Conservation (phyloP, 2,329 filamentous ascomycete genomes). For the Arthrobotrys pseudoclavata region DNA sequence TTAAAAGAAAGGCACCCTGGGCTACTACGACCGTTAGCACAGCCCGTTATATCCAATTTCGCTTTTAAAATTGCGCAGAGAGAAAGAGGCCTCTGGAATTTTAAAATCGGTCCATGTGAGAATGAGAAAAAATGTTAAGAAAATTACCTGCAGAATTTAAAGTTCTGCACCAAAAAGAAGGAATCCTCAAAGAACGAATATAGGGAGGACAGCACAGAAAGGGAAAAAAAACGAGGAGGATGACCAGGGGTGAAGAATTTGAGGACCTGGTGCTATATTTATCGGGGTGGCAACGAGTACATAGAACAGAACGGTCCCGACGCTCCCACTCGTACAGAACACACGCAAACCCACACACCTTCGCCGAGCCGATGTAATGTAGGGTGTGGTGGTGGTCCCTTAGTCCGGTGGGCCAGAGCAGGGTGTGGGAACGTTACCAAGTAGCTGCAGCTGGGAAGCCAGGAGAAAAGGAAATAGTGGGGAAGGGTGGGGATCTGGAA, state of each 20-base stretch:
- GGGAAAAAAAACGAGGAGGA: conserved; percentile 27
- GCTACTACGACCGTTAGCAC: conserved; percentile 27
- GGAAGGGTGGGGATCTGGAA: conserved; percentile 24
- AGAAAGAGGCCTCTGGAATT: conserved; percentile 16
- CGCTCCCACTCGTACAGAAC: conserved; percentile 31
- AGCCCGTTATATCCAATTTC: conserved; percentile 39
- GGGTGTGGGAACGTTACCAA: conserved; percentile 30
- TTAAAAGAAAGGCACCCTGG: conserved; percentile 31
- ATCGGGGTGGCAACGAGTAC: conserved; percentile 46
- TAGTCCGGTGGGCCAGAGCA: conserved; percentile 27
- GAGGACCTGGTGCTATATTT: conserved; percentile 55
- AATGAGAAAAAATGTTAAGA: not conserved
- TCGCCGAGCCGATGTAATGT: conserved; percentile 21
- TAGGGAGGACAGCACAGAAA: conserved; percentile 49
- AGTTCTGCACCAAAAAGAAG: conserved; percentile 30
- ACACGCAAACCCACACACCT: conserved; percentile 46
- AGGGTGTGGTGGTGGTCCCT: conserved; percentile 21
- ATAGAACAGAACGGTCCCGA: conserved; percentile 42
- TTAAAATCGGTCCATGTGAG: conserved; percentile 22
- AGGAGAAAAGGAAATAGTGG: conserved; percentile 27
- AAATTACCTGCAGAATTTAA: conserved; percentile 13
- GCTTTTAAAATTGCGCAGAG: conserved; percentile 43
- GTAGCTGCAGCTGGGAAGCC: conserved; percentile 25
- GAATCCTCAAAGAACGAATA: conserved; percentile 31
- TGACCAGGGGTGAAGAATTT: conserved; percentile 40